phyloP scores from a whole-genome alignment of 495 filamentous ascomycete species.

The Aspergillus diversus region DNA sequence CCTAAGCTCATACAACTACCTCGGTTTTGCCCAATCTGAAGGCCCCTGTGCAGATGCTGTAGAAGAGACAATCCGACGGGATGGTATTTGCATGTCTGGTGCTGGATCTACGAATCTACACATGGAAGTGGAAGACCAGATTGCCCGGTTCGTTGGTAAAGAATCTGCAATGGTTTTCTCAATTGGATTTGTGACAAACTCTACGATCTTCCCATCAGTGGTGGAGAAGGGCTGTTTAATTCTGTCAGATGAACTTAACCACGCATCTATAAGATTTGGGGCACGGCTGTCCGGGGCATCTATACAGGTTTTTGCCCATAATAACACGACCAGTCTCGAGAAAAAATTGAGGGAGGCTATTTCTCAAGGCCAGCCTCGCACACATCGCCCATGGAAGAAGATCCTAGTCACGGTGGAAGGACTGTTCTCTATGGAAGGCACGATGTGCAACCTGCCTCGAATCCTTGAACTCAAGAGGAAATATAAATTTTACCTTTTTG shows the following conservation, averaged over 20 bases:
- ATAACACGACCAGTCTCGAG: constrained; percentile 81
- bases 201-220: constrained; percentile 78
- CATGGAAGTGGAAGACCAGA: constrained; percentile 76
- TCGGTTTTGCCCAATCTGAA: constrained; percentile 90
- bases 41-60: constrained; percentile 87
- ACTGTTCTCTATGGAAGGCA: constrained; percentile 93
- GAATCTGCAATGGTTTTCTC: constrained; percentile 85
- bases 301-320: constrained; percentile 87
- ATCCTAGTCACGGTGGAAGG: constrained; percentile 90
- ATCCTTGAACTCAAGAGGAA: constrained; percentile 77
- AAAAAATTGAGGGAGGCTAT: constrained; percentile 77
- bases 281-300: constrained; percentile 83
- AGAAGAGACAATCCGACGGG: constrained; percentile 74
- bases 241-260: constrained; percentile 89
- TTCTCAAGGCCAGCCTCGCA: constrained; percentile 85
- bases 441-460: constrained; percentile 84
- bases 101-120: constrained; percentile 76
- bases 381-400: constrained; percentile 92
- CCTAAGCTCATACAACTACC: constrained; percentile 93
- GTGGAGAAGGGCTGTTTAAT: constrained; percentile 84
- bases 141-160: constrained; percentile 86
- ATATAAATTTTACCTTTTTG: constrained; percentile 87
- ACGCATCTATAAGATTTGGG: constrained; percentile 88
- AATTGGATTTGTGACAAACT: constrained; percentile 91
- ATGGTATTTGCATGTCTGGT: constrained; percentile 72